These are phyloP conservation scores for Arachnopeziza araneosa DNA, from an alignment of 2,329 filamentous ascomycete species.

Conservation along the genomic window DNA sequence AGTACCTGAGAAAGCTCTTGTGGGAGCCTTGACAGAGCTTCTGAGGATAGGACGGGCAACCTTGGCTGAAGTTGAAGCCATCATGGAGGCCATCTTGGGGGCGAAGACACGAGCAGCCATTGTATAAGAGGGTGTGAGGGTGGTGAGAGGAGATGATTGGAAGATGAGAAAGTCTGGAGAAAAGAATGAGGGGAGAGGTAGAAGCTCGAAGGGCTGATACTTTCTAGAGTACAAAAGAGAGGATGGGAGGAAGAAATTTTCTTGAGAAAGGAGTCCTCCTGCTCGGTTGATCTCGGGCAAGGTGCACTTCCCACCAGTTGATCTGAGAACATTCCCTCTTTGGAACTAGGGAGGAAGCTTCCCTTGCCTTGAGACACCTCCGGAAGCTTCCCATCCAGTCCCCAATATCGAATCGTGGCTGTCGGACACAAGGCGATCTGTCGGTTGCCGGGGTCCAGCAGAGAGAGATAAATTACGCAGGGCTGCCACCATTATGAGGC, in stretches of 20 bases:
- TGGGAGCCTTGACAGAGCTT: conserved; percentile 52
- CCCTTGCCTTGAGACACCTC: neutral
- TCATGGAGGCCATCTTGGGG: conserved; percentile 70
- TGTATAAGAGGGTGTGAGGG: conserved; percentile 42
- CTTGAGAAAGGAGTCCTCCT: conserved; percentile 11
- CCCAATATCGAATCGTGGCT: neutral
- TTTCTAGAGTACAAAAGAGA: conserved; percentile 15
- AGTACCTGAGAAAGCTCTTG: conserved; percentile 70
- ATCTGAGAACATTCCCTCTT: conserved; percentile 12
- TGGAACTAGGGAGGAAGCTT: neutral
- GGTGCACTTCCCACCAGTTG: conserved; percentile 10
- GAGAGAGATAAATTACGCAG: neutral
- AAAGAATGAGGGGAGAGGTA: conserved; percentile 11
- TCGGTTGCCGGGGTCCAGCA: neutral
- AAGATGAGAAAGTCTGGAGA: conserved; percentile 17
- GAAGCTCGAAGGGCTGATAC: conserved; percentile 4
- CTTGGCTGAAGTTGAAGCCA: conserved; percentile 56
- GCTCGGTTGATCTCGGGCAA: neutral
- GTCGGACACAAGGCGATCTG: neutral
- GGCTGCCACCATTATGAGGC: neutral
- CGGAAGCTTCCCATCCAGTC: neutral
- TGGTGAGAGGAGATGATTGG: conserved; percentile 14
- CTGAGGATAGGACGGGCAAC: conserved; percentile 71
- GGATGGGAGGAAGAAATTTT: conserved; percentile 20
- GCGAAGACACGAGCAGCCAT: conserved; percentile 78